Base-by-base conservation (phyloP, 495 filamentous ascomycete species). In the Cudoniella acicularis region DNA sequence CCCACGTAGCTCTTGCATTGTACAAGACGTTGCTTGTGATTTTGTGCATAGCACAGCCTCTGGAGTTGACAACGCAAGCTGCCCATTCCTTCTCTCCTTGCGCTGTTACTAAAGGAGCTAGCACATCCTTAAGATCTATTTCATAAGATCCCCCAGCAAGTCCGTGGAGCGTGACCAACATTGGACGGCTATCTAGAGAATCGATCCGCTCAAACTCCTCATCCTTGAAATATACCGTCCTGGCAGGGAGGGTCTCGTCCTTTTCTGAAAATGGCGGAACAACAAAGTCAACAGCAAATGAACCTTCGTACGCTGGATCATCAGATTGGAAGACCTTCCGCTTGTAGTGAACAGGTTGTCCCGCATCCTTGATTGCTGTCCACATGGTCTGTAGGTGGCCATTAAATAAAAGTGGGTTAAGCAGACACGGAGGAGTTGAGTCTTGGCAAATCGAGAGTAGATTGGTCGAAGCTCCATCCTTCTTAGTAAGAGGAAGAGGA, bases 1-100 rank as follows among this genome's bases (percentile, higher is more conserved):
- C 94, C 88, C 90, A 96, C 0, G 95, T 98, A 20, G 93, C 89
- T 54, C 92, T 82, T 2, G 92, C 93, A 73, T 98, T 99, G 76
- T 92, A 99, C 8, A 98, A 75, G 42, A 96, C 75, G n/a, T 82
- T 80, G 24, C 79, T 93, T 11, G 91, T 93, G 54, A 96, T 88
- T 68, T 88, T 89, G 53, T 84, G 88, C 64, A 84, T 84, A 2
- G 95, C 88, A 68, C 94, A 98, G 22, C 94, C 94, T 51, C 94
- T 77, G 10, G 89, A 84, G 66, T 93, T 99, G 26, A 99, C 79
- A 3, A 98, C 95, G 60, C 91, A 94, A 1, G 87, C 89, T 62
- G 90, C 89, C 90, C 92, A 99, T 56, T 59, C 23, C 48, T 47
- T 30, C 2, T 83, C 81, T 1, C 78, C 78, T 13, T 78, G 79